phyloP scores from a whole-genome alignment of 2,329 filamentous ascomycete genomes.

The Paraconiothyrium brasiliense region DNA sequence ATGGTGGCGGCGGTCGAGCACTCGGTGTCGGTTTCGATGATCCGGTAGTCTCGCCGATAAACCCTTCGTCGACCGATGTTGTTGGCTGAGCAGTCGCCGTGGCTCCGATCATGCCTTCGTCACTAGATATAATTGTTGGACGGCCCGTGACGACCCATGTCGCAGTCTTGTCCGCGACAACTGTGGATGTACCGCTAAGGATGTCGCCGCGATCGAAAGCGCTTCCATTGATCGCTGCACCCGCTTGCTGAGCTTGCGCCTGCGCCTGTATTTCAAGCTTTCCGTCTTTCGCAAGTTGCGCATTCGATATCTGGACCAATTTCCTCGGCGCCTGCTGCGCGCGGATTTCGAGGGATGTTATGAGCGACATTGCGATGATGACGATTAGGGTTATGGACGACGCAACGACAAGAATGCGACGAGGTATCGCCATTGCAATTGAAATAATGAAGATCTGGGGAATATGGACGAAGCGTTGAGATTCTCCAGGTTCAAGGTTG shows the following conservation, averaged over 20 bases:
- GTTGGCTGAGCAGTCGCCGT: slow-evolving; percentile 27
- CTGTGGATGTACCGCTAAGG: slow-evolving; percentile 30
- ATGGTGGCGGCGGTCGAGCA: slow-evolving; percentile 15
- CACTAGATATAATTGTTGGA: slow-evolving; percentile 26
- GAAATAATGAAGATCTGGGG: not conserved
- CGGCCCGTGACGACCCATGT: slow-evolving; percentile 21
- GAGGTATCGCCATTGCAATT: slow-evolving; percentile 31
- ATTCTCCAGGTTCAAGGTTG: slow-evolving; percentile 9
- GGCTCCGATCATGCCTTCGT: slow-evolving; percentile 37
- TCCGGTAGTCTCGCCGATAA: slow-evolving; percentile 29
- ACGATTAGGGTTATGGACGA: slow-evolving; percentile 38
- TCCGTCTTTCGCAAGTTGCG: slow-evolving; percentile 37
- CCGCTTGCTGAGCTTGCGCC: slow-evolving; percentile 25
- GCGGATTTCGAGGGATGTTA: slow-evolving; percentile 40
- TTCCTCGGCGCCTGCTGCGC: slow-evolving; percentile 26
- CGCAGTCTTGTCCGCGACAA: slow-evolving; percentile 23
- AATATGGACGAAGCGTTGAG: slow-evolving; percentile 7
- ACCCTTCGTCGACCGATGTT: slow-evolving; percentile 34
- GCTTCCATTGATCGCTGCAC: slow-evolving; percentile 40
- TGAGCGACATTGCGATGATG: slow-evolving; percentile 41
- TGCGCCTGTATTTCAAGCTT: slow-evolving; percentile 19
- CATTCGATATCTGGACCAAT: slow-evolving; percentile 34
- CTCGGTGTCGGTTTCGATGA: slow-evolving; percentile 24
- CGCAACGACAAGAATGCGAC: slow-evolving; percentile 32
- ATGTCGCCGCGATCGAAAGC: slow-evolving; percentile 42